These are phyloP conservation scores for Paecilomyces sp. DNA, from an alignment of 2,329 filamentous ascomycete genomes.

Conservation along the genomic window DNA sequence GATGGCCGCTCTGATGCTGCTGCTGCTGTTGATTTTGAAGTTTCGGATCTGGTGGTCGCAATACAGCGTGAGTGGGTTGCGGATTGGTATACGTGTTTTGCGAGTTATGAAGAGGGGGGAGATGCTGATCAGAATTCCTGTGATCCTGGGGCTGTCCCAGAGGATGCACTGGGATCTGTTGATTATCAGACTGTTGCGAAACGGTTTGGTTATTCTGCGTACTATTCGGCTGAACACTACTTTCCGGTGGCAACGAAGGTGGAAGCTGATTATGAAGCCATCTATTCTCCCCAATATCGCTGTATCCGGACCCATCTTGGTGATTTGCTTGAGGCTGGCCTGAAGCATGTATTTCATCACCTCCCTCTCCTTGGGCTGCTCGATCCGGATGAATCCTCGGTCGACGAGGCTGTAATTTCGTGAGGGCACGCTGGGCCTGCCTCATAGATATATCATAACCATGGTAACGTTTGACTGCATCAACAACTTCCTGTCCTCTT, in stretches of 20 bases:
- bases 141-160: slow-evolving; percentile 17
- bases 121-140: slow-evolving; percentile 13
- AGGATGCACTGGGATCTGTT: slow-evolving; percentile 10
- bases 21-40: slow-evolving; percentile 16
- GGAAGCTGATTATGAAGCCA: slow-evolving; percentile 25
- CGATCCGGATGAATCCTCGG: slow-evolving; percentile 5
- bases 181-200: slow-evolving; percentile 5
- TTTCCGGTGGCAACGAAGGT: slow-evolving; percentile 18
- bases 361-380: not conserved
- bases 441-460: slow-evolving; percentile 33
- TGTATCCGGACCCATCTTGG: slow-evolving; percentile 17
- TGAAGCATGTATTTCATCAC: not conserved
- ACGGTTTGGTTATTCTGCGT: slow-evolving; percentile 12
- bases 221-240: slow-evolving; percentile 15
- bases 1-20: slow-evolving; percentile 15
- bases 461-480: slow-evolving; percentile 34
- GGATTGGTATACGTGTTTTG: slow-evolving; percentile 16
- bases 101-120: slow-evolving; percentile 16
- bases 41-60: slow-evolving; percentile 15
- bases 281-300: slow-evolving; percentile 21
- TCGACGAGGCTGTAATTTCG: slow-evolving; percentile 25
- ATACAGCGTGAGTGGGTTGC: slow-evolving; percentile 10
- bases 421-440: slow-evolving; percentile 32
- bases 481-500: slow-evolving; percentile 30
- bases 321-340: slow-evolving; percentile 11